These are phyloP conservation scores for Penicillium capsulatum DNA, from an alignment of 2,329 filamentous ascomycete species.

Conservation along the genomic window DNA sequence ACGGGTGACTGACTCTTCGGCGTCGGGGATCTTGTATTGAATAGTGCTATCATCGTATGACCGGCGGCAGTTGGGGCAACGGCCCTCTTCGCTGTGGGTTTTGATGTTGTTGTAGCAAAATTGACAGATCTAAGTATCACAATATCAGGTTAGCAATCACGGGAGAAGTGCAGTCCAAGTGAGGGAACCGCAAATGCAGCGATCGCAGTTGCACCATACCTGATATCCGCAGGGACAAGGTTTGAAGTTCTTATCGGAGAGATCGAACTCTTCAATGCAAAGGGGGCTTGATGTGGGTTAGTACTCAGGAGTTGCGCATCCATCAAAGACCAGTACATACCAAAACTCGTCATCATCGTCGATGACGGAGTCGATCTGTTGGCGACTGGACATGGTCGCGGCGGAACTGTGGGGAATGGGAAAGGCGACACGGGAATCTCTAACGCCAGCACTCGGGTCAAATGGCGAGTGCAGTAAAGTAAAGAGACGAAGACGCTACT, in stretches of 20 bases:
- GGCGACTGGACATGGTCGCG: conserved; percentile 43
- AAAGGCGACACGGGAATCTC: conserved; percentile 23
- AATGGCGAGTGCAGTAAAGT: conserved; percentile 11
- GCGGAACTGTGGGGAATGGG: conserved; percentile 21
- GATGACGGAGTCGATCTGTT: conserved; percentile 47
- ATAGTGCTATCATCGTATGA: conserved; percentile 97
- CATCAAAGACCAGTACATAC: conserved; percentile 26
- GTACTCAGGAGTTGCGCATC: conserved; percentile 7
- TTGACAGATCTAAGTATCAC: conserved; percentile 74
- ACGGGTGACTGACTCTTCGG: conserved; percentile 72
- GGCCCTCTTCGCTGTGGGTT: conserved; percentile 85
- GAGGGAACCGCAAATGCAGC: too few species aligned
- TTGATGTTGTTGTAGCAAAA: conserved; percentile 99
- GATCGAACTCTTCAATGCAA: conserved; percentile 97
- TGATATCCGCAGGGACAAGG: conserved; percentile 98
- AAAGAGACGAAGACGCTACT: conserved; percentile 17
- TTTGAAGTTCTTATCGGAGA: conserved; percentile 93
- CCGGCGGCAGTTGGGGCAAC: conserved; percentile 94
- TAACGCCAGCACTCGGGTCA: conserved; percentile 22
- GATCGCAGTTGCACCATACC: conserved; percentile 53
- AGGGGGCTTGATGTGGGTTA: conserved; percentile 64
- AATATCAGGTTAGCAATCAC: conserved; percentile 11
- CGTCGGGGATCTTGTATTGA: conserved; percentile 90
- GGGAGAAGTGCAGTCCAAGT: too few species aligned
- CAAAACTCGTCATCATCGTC: conserved; percentile 49